Evolutionary conservation across 352 stramenopile genomes (phyloP).

Genomic region (Peronospora belbahrii): DNA sequence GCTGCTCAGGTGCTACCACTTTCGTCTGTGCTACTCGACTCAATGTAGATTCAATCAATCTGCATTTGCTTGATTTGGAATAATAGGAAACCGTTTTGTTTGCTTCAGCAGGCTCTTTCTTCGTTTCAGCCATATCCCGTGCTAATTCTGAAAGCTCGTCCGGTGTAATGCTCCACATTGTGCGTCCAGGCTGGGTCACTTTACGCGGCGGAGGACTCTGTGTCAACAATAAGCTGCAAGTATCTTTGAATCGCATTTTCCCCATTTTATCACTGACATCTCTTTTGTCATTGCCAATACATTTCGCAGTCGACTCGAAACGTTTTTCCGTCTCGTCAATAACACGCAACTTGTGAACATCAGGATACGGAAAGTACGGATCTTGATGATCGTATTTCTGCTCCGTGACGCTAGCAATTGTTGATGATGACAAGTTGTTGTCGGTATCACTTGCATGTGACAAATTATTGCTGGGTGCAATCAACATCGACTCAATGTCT

Average conservation of each 20-base stretch:
- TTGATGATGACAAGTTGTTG: background rate
- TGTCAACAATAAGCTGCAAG: background rate
- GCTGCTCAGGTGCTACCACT: background rate
- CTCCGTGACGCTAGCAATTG: background rate
- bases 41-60: background rate
- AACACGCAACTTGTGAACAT: background rate
- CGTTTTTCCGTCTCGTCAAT: background rate
- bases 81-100: slow-evolving; percentile 15
- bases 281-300: background rate
- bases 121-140: slow-evolving; percentile 7
- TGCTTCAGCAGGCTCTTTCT: background rate
- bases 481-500: too few relatives aligned
- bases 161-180: slow-evolving; percentile 31
- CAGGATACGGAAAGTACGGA: slow-evolving; percentile 7
- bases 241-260: background rate
- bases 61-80: slow-evolving; percentile 20
- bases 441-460: background rate
- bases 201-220: background rate
- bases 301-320: background rate
- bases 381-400: slow-evolving; percentile 19
- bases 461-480: too few relatives aligned
- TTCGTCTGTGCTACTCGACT: background rate
- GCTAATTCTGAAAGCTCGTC: slow-evolving; percentile 24
- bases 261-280: background rate
- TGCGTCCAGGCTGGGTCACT: slow-evolving; percentile 5